Conservation (phyloP, 2,329 filamentous ascomycete species). For the Aspergillus sp. region DNA sequence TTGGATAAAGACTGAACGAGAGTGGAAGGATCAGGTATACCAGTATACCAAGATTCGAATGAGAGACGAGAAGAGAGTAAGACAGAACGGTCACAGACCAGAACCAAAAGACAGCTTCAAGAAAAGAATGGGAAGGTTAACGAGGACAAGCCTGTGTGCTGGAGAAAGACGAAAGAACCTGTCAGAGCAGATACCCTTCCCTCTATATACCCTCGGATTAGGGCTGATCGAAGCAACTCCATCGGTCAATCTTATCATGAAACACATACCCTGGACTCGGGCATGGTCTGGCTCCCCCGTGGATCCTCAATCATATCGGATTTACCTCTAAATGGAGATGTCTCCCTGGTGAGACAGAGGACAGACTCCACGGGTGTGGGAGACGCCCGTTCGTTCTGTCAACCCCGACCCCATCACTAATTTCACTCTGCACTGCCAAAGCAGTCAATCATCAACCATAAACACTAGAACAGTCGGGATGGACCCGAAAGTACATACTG, state of each 20-base stretch:
- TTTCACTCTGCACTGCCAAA: too few relatives aligned
- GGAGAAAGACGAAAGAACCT: conserved; percentile 3
- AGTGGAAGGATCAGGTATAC: conserved; percentile 18
- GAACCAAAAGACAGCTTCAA: background rate
- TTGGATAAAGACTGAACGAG: background rate
- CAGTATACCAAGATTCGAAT: conserved; percentile 15
- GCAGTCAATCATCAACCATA: too few relatives aligned
- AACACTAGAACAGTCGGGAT: background rate
- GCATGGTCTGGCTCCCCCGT: background rate
- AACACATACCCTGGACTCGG: conserved; percentile 4
- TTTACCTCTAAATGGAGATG: conserved; percentile 6
- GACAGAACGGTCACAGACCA: conserved; percentile 18
- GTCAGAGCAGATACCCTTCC: background rate
- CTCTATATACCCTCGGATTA: conserved; percentile 13
- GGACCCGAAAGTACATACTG: background rate
- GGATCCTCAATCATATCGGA: conserved; percentile 1
- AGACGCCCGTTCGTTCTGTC: background rate
- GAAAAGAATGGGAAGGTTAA: conserved; percentile 14
- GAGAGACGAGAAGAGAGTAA: conserved; percentile 8
- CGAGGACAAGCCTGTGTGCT: conserved; percentile 14
- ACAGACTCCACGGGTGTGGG: background rate
- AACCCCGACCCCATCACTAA: too few relatives aligned
- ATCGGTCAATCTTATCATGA: conserved; percentile 5
- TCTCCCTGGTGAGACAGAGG: background rate
- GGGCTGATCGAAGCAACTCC: conserved; percentile 1